phyloP scores from a whole-genome alignment of 257 asterid species.

The Verbascum thapsus region DNA sequence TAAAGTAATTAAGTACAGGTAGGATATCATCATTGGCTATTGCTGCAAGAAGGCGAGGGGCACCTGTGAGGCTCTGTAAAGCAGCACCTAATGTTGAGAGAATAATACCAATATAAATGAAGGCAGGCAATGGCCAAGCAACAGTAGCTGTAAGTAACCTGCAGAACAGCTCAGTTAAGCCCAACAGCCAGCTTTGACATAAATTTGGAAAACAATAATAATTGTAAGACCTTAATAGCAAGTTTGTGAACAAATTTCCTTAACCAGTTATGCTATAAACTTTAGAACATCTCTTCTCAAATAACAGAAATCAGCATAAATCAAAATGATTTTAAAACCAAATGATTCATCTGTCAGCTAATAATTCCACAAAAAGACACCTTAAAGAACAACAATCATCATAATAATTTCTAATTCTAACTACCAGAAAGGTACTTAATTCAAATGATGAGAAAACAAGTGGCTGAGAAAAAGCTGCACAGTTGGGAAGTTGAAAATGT shows the following conservation, averaged over 20 bases:
- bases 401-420: neutral
- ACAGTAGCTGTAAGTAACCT: conserved; percentile 98
- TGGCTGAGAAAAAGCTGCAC: conserved; percentile 3
- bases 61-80: conserved; percentile 95
- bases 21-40: conserved; percentile 97
- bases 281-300: conserved; percentile 8
- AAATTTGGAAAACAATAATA: too few relatives aligned
- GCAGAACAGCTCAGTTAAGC: conserved; percentile 48
- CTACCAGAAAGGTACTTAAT: neutral
- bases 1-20: conserved; percentile 93
- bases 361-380: neutral
- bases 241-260: conserved; percentile 1
- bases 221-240: neutral
- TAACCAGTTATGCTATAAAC: neutral
- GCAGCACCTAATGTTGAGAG: conserved; percentile 99
- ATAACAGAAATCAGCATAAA: neutral
- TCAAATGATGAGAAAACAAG: conserved; percentile 14
- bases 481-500: neutral
- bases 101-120: conserved; percentile 84
- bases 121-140: conserved; percentile 97
- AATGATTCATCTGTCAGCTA: neutral
- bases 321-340: neutral
- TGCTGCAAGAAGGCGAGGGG: conserved; percentile 99
- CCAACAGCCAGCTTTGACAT: neutral
- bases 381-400: neutral